A percentile compares a stretch with the other conserved stretches of the same genome.
Evolutionary conservation across 2,329 filamentous ascomycete genomes (phyloP).

Genomic region (Monosporascus cannonballus): DNA sequence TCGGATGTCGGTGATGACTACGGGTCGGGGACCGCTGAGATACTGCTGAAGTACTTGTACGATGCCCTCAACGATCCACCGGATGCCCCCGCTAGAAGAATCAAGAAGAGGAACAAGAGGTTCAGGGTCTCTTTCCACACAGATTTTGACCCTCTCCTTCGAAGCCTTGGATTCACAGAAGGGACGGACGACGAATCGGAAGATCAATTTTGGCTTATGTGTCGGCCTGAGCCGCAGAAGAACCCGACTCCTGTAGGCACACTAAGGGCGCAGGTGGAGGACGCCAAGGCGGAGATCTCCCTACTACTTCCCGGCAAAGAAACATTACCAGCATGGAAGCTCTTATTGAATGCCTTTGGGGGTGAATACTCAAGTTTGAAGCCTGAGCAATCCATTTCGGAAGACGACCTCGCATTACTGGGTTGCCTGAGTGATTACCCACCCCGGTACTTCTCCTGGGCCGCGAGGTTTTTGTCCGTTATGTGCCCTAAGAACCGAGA

Average conservation of each 20-base stretch:
- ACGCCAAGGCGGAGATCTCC: slow-evolving; percentile 18
- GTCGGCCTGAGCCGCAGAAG: slow-evolving; percentile 28
- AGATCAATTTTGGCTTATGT: slow-evolving; percentile 31
- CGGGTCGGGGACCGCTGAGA: slow-evolving; percentile 33
- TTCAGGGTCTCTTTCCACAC: slow-evolving; percentile 48
- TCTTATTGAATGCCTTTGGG: slow-evolving; percentile 16
- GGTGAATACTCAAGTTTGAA: slow-evolving; percentile 6
- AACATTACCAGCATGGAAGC: slow-evolving; percentile 16
- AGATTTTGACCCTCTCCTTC: slow-evolving; percentile 43
- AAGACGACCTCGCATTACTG: slow-evolving; percentile 16
- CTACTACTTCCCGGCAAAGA: slow-evolving; percentile 3
- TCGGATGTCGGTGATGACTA: slow-evolving; percentile 35
- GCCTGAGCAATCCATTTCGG: slow-evolving; percentile 4
- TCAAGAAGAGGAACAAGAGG: slow-evolving; percentile 51
- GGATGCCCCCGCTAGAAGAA: slow-evolving; percentile 31
- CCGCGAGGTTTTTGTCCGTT: slow-evolving; percentile 18
- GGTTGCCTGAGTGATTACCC: slow-evolving; percentile 21
- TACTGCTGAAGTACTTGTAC: slow-evolving; percentile 45
- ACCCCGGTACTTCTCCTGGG: slow-evolving; percentile 21
- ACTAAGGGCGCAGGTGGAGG: slow-evolving; percentile 25
- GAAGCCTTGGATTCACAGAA: slow-evolving; percentile 43
- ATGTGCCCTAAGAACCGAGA: slow-evolving; percentile 18
- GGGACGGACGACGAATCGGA: slow-evolving; percentile 29
- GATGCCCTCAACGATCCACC: slow-evolving; percentile 38
- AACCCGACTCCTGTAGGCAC: slow-evolving; percentile 29